Base-by-base conservation (phyloP, 306 rosid genomes). In the Alnus glutinosa region DNA sequence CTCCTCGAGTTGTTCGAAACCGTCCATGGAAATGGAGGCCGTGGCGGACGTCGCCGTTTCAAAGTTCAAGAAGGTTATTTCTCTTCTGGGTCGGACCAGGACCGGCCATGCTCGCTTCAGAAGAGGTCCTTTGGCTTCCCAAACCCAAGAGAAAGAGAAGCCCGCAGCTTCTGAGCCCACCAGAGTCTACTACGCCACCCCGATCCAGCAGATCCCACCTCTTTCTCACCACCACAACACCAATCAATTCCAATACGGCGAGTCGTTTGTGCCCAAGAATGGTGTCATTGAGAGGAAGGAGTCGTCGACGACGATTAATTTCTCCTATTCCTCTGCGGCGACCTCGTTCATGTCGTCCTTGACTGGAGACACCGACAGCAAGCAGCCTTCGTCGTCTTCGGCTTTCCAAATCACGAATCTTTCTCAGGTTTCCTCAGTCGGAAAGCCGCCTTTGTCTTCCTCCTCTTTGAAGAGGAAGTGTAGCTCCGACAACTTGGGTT, bases 21-120 rank as follows among this genome's bases (percentile, higher is more conserved):
- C 77, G 9, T 49, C 81, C 44, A 36, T 85, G 71, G 87, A 81
- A 19, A 86, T 89, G 52, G 89, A 89, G 57, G 92, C 93, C 37
- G 93, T 89, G 2, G 97, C 97, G 0, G 94, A 89, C 78, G 88
- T 77, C 4, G 98, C 94, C 4, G 97, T 94, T 55, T 89, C 97
- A 15, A 94, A 94, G 89, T 92, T 92, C 87, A 90, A 86, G 74
- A 82, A 79, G 76, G 97, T 90, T 1, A 92, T 94, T 81, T 92
- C 98, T 36, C 93, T 92, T 18, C 88, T 94, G 13, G 97, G 92
- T 72, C 92, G 92, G 51, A 87, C 88, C 64, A 84, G 97, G 39
- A 88, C 92, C 36, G 98, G 98, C 12, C 98, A 92, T 55, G 97
- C 98, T 44, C 93, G 98, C 0, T 94, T 94, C 79, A 74, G 97